Conservation (phyloP, 75 land plant species). For the Pinus taeda region DNA sequence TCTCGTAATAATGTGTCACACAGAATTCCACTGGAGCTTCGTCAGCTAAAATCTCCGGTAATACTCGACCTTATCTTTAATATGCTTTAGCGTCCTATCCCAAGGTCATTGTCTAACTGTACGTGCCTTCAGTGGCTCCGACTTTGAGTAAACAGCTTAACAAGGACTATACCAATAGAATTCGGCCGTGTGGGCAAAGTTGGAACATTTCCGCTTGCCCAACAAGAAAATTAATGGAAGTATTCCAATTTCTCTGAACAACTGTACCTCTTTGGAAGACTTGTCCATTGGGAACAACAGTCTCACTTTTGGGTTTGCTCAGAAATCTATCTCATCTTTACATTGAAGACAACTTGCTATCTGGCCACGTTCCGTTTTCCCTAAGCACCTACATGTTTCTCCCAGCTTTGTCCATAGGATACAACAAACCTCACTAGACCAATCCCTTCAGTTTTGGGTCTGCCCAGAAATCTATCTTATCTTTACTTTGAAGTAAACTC, state of each 20-base stretch:
- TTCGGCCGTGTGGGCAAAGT: background rate
- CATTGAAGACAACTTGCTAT: too few species aligned
- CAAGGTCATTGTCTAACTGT: background rate
- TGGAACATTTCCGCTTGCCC: background rate
- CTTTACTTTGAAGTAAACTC: too few species aligned
- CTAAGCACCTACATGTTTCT: background rate
- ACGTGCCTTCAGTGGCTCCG: background rate
- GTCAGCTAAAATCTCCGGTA: too few species aligned
- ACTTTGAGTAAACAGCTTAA: background rate
- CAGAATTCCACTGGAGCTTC: too few species aligned
- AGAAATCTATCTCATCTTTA: background rate
- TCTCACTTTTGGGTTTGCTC: constrained; percentile 12
- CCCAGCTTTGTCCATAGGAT: too few species aligned
- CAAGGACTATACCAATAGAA: background rate
- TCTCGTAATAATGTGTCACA: too few species aligned
- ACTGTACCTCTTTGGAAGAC: constrained; percentile 12
- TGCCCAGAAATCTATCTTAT: too few species aligned
- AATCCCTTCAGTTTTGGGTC: too few species aligned
- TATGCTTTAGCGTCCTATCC: background rate
- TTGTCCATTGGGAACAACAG: constrained; percentile 49
- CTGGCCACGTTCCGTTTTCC: too few species aligned
- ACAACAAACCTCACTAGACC: too few species aligned
- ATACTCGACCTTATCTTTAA: constrained; percentile 21
- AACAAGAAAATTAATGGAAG: background rate
- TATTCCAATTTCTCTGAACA: background rate